A percentile compares a stretch with the other conserved stretches of the same genome.
These are phyloP conservation scores for Penicillium sp. DNA, from an alignment of 2,329 filamentous ascomycete genomes.

Conservation along the genomic window DNA sequence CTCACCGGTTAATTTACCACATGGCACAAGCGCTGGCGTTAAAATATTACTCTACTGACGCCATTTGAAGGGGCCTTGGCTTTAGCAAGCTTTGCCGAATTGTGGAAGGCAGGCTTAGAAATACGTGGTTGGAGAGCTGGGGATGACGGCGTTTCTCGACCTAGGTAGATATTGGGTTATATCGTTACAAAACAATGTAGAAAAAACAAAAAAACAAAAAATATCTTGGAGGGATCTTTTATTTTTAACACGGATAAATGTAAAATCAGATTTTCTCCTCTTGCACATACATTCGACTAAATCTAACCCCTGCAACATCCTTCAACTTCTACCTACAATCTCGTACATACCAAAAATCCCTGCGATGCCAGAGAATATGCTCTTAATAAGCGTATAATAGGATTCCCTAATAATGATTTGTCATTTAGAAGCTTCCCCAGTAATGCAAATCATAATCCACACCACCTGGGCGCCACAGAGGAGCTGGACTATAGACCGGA, in stretches of 20 bases:
- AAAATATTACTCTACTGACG: not conserved
- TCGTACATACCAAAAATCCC: not conserved
- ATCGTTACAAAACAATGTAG: not conserved
- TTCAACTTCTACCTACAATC: not conserved
- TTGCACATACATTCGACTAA: not conserved
- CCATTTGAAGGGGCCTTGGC: not conserved
- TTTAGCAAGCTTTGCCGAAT: not conserved
- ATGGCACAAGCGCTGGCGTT: not conserved
- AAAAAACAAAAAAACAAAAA: not conserved
- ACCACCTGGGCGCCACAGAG: conserved; percentile 32
- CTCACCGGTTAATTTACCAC: not conserved
- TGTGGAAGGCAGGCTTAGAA: not conserved
- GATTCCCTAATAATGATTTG: not conserved
- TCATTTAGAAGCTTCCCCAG: conserved; percentile 27
- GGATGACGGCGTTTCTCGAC: not conserved
- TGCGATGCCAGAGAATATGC: not conserved
- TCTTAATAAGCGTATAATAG: not conserved
- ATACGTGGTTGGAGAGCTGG: too few species aligned
- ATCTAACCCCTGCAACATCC: not conserved
- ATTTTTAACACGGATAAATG: not conserved
- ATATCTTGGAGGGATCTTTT: not conserved
- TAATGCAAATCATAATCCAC: conserved; percentile 33
- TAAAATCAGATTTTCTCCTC: not conserved
- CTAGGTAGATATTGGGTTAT: not conserved
- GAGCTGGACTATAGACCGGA: conserved; percentile 33